Evolutionary conservation across 2,329 filamentous ascomycete species (phyloP).

Genomic region (Nemania sp.): DNA sequence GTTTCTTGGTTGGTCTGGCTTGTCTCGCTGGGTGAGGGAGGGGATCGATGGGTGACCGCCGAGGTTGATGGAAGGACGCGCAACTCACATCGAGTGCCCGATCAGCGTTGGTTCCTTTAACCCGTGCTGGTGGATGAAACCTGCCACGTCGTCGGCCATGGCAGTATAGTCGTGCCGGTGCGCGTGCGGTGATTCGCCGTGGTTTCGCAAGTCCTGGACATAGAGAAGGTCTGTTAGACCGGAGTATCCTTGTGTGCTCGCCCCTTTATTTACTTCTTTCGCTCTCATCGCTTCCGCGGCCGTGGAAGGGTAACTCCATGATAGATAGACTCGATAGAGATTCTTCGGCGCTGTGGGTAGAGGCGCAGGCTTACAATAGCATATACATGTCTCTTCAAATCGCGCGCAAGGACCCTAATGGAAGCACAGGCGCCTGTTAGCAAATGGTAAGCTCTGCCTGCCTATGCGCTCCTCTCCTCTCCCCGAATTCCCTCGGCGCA

Average conservation of each 20-base stretch:
- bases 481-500: not conserved
- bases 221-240: slow-evolving; percentile 35
- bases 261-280: not conserved
- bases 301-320: no score
- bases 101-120: slow-evolving; percentile 82
- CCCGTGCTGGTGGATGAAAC: slow-evolving; percentile 79
- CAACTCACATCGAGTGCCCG: slow-evolving; percentile 87
- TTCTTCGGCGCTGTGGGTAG: not conserved
- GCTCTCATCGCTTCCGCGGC: no score
- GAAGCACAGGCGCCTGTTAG: slow-evolving; percentile 10
- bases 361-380: slow-evolving; percentile 71
- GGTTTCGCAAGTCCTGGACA: slow-evolving; percentile 85
- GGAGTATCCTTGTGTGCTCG: not conserved
- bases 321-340: not conserved
- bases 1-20: not conserved
- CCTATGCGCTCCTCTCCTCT: no score
- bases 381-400: slow-evolving; percentile 84
- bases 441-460: not conserved
- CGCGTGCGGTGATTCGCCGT: slow-evolving; percentile 88
- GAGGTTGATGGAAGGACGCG: not conserved
- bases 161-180: slow-evolving; percentile 80
- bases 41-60: not conserved
- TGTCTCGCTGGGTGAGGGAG: not conserved
- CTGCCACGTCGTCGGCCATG: slow-evolving; percentile 85
- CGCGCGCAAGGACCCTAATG: slow-evolving; percentile 80